Base-by-base conservation (phyloP, 139 green algal species). In the Monoraphidium neglectum region DNA sequence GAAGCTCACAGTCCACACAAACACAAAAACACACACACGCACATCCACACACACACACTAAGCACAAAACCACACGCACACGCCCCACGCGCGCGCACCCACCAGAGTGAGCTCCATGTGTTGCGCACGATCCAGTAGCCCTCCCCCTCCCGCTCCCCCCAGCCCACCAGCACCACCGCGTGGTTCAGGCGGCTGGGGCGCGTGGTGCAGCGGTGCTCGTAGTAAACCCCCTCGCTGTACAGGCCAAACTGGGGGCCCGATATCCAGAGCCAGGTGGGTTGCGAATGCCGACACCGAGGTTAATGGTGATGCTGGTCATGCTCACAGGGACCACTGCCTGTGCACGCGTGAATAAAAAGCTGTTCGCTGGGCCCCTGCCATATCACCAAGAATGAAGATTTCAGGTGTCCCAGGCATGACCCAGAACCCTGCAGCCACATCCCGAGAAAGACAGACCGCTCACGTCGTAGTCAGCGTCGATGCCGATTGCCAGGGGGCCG, bases 41-140 rank as follows among this genome's bases (percentile, higher is more conserved):
- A 56, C 47, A 15, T 15, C 15, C 47, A 15, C 47, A 56, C 13
- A 56, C 47, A 56, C 13, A 24, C 47, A 56, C 12, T 56, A 56
- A 56, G 16, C 12, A 24, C 47, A 56, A 12, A 12, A 56, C 13
- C 47, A 56, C 47, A 12, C 12, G 13, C 47, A 56, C 13, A 12
- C 13, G 47, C 47, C 13, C 47, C n/a, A n/a, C n/a, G n/a, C n/a
- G n/a, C 43, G 43, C 12, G 8, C 43, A 51, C 43, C 43, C 43
- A 8, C 43, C 43, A 51, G 43, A 21, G 12, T 12, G 8, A 10
- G 6, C 21, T 46, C 61, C 65, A 71, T 10, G 65, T 43, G 59
- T 77, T 77, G 13, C 70, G 70, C 12, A 70, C 71, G 24, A 77
- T 18, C 71, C 71, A 77, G 71, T 53, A 77, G 21, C 26, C 51